These are phyloP conservation scores for Starmerella davenportii DNA, from an alignment of 805 yeast species.

Conservation along the genomic window DNA sequence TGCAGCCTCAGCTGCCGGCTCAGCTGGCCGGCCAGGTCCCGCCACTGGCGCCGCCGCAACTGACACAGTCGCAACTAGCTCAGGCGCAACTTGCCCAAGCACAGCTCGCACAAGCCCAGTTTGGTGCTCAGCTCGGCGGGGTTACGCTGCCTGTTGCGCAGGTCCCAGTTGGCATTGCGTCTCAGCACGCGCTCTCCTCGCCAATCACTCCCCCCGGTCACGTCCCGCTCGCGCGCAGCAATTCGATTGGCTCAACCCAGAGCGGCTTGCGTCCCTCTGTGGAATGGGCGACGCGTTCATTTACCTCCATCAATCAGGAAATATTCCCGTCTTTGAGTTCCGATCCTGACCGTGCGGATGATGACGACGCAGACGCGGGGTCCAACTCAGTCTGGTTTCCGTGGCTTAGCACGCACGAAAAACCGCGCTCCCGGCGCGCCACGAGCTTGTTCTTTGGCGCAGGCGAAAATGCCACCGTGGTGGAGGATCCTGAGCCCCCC, in stretches of 20 bases:
- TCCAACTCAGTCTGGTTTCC: constrained; percentile 5
- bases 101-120: no score
- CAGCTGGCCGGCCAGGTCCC: no score
- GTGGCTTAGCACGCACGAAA: constrained; percentile 5
- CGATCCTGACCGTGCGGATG: neutral
- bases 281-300: neutral
- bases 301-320: neutral
- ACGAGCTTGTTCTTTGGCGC: constrained; percentile 9
- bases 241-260: neutral
- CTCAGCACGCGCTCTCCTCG: no score
- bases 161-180: no score
- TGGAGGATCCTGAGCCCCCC: neutral
- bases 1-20: no score
- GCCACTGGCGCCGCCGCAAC: no score
- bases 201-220: neutral
- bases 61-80: no score
- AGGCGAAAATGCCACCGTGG: neutral
- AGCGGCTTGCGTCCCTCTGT: neutral
- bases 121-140: no score
- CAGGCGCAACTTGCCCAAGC: no score
- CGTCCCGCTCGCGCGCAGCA: neutral
- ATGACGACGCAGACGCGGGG: neutral
- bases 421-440: constrained; percentile 4
- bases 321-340: neutral
- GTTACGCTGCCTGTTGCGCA: no score